A percentile compares a stretch with the other conserved stretches of the same genome.
Conservation (phyloP, 176 grass and related monocot genomes). For the Lolium perenne region DNA sequence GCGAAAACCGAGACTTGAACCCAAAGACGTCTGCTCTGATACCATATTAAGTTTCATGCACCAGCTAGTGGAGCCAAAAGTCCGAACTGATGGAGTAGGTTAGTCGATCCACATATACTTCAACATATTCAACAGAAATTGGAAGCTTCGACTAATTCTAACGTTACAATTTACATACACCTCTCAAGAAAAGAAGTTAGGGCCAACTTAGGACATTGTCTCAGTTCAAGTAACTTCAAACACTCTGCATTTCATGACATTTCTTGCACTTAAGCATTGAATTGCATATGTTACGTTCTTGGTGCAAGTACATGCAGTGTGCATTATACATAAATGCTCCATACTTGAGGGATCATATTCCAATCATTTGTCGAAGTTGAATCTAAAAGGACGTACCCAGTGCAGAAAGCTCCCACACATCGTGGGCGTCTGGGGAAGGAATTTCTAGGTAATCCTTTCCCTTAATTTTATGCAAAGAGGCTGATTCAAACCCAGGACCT, state of each 20-base stretch:
- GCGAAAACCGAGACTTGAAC: too few relatives aligned
- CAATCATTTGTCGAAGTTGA: neutral
- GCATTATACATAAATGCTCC: too few relatives aligned
- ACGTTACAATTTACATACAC: neutral
- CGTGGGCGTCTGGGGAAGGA: too few relatives aligned
- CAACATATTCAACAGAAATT: slow-evolving; percentile 3
- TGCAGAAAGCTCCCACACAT: too few relatives aligned
- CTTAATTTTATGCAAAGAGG: too few relatives aligned
- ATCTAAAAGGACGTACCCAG: neutral
- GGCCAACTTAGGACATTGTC: neutral
- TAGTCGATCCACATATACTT: too few relatives aligned
- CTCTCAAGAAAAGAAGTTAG: neutral
- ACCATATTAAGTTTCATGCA: too few relatives aligned
- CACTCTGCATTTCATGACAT: neutral
- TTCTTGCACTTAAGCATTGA: neutral
- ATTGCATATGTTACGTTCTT: neutral
- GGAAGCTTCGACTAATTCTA: neutral
- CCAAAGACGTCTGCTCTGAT: too few relatives aligned
- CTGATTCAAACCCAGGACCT: too few relatives aligned
- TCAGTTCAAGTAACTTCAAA: neutral
- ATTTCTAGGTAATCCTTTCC: too few relatives aligned
- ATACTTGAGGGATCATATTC: neutral
- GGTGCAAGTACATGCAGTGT: neutral
- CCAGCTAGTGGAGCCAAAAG: too few relatives aligned
- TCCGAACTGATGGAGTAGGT: too few relatives aligned